Evolutionary conservation across 2,329 filamentous ascomycete genomes (phyloP).

Genomic region (Microsporum audouinii): DNA sequence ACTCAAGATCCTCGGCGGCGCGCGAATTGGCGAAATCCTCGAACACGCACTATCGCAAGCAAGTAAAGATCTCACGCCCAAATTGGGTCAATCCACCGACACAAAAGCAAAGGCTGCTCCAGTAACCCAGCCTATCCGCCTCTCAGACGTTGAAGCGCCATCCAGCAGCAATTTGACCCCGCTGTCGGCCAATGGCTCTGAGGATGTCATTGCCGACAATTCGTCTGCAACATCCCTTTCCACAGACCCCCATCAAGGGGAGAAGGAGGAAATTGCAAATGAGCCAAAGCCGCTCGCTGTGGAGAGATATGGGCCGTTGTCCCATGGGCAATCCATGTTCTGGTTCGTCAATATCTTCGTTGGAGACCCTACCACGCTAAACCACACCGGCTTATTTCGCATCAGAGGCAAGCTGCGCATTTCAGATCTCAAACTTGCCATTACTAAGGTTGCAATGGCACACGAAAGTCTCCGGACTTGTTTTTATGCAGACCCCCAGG

Average conservation of each 20-base stretch:
- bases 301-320: conserved; percentile 17
- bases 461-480: conserved; percentile 27
- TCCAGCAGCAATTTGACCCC: no score
- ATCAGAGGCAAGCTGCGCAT: conserved; percentile 26
- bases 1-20: conserved; percentile 9
- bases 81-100: no score
- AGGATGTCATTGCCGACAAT: no score
- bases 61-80: not conserved
- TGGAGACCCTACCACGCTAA: conserved; percentile 31
- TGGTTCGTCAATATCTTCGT: conserved; percentile 20
- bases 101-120: no score
- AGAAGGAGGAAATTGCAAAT: not conserved
- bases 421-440: conserved; percentile 23
- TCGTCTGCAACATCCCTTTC: not conserved
- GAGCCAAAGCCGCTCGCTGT: not conserved
- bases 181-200: no score
- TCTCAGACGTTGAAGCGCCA: no score
- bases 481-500: conserved; percentile 17
- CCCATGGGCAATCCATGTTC: conserved; percentile 29
- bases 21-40: not conserved
- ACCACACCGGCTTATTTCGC: conserved; percentile 25
- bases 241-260: not conserved
- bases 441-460: conserved; percentile 21
- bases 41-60: not conserved
- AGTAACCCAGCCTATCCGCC: no score